Evolutionary conservation across 179 eudicot genomes (phyloP).

Genomic region (Silene noctiflora): DNA sequence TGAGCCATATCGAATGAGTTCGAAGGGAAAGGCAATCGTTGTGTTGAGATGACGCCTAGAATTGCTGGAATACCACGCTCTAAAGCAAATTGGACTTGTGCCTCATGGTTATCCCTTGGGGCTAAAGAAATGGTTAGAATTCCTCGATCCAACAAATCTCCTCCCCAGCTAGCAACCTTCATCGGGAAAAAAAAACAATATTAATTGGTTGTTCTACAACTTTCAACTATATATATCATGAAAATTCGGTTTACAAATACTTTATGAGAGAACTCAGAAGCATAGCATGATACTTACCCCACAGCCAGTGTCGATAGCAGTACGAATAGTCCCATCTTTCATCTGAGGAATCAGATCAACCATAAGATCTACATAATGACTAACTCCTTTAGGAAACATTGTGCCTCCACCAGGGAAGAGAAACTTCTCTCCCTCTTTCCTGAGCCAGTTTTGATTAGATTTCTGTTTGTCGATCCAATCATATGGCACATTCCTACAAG

Average conservation of each 20-base stretch:
- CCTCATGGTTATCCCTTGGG: conserved; percentile 94
- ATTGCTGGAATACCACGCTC: conserved; percentile 99
- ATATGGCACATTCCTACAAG: conserved; percentile 83
- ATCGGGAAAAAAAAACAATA: conserved; percentile 5
- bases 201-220: neutral
- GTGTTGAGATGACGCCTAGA: conserved; percentile 84
- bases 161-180: conserved; percentile 99
- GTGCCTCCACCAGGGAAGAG: conserved; percentile 97
- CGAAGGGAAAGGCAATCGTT: conserved; percentile 93
- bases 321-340: conserved; percentile 84
- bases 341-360: conserved; percentile 74
- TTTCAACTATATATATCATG: neutral
- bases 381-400: conserved; percentile 89
- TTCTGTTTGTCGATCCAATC: conserved; percentile 92
- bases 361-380: conserved; percentile 85
- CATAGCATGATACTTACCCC: conserved; percentile 61
- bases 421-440: conserved; percentile 90
- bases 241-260: neutral
- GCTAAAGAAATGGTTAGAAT: conserved; percentile 87
- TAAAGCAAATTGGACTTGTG: conserved; percentile 95
- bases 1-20: conserved; percentile 98
- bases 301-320: conserved; percentile 98
- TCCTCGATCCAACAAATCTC: conserved; percentile 85
- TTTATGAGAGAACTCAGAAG: neutral
- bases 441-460: conserved; percentile 90